Percentiles rank a stretch among this genome's conserved stretches.
phyloP scores from a whole-genome alignment of 208 protist species.

The Leishmania martiniquensis region DNA sequence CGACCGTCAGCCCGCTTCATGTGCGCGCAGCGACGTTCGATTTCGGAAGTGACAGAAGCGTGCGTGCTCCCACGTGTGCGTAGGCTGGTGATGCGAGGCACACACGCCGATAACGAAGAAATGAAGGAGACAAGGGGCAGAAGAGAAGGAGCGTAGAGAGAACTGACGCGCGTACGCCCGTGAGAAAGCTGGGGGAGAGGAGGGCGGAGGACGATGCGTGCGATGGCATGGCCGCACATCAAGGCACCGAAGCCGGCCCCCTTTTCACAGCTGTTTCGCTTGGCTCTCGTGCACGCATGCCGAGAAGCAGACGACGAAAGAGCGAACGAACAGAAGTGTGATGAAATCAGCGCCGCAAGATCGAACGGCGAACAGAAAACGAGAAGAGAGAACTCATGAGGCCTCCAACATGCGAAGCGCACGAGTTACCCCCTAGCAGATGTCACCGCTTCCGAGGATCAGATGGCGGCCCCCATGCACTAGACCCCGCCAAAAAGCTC shows the following conservation, averaged over 20 bases:
- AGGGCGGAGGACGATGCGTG: background rate
- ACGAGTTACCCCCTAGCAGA: background rate
- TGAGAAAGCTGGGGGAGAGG: no score
- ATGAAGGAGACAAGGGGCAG: background rate
- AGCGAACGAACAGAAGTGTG: background rate
- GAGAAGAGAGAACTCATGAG: slow-evolving; percentile 7
- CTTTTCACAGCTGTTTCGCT: background rate
- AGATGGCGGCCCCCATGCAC: background rate
- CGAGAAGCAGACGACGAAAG: background rate
- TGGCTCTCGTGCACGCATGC: background rate
- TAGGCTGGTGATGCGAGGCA: background rate
- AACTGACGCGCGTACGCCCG: background rate
- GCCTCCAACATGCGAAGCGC: background rate
- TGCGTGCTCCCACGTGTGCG: background rate
- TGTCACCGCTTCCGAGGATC: background rate
- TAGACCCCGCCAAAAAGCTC: slow-evolving; percentile 60
- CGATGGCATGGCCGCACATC: background rate
- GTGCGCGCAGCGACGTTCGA: no score
- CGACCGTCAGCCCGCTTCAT: slow-evolving; percentile 42
- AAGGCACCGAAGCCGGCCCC: no score
- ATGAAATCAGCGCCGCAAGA: background rate
- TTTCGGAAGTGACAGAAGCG: background rate
- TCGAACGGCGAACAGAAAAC: no score
- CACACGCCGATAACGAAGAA: background rate
- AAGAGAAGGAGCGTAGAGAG: background rate